These are phyloP conservation scores for Cladosporium halotolerans DNA, from an alignment of 2,329 filamentous ascomycete species.

Conservation along the genomic window DNA sequence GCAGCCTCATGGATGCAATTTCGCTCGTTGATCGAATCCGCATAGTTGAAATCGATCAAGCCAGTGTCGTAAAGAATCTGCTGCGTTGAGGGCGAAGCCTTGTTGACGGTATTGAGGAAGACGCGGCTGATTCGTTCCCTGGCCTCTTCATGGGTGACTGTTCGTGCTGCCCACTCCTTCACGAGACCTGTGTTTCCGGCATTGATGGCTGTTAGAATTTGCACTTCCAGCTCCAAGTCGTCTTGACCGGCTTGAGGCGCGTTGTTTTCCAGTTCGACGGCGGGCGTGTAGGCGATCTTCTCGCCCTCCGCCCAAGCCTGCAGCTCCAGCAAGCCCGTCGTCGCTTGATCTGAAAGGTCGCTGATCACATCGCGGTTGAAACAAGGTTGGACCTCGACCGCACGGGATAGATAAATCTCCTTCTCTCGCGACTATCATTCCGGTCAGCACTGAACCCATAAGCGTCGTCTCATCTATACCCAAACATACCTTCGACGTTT, in stretches of 20 bases:
- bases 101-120: constrained; percentile 83
- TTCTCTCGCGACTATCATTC: constrained; percentile 74
- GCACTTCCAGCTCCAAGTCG: constrained; percentile 81
- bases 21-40: constrained; percentile 95
- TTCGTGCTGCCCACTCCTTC: constrained; percentile 71
- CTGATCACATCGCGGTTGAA: constrained; percentile 97
- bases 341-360: constrained; percentile 92
- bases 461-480: constrained; percentile 7
- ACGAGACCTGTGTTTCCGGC: constrained; percentile 72
- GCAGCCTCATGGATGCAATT: constrained; percentile 96
- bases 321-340: constrained; percentile 88
- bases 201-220: constrained; percentile 81
- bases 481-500: constrained; percentile 74
- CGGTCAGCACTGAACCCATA: constrained; percentile 18
- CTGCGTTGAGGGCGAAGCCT: constrained; percentile 71
- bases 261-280: constrained; percentile 28
- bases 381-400: constrained; percentile 95
- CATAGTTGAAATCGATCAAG: constrained; percentile 81
- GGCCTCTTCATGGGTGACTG: constrained; percentile 56
- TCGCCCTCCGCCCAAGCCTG: constrained; percentile 97
- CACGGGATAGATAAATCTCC: constrained; percentile 89
- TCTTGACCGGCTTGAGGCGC: constrained; percentile 57
- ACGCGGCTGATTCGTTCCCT: constrained; percentile 78
- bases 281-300: constrained; percentile 62
- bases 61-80: constrained; percentile 71